Evolutionary conservation across 805 yeast genomes (phyloP).

Genomic region (Candida nonsorbophila): DNA sequence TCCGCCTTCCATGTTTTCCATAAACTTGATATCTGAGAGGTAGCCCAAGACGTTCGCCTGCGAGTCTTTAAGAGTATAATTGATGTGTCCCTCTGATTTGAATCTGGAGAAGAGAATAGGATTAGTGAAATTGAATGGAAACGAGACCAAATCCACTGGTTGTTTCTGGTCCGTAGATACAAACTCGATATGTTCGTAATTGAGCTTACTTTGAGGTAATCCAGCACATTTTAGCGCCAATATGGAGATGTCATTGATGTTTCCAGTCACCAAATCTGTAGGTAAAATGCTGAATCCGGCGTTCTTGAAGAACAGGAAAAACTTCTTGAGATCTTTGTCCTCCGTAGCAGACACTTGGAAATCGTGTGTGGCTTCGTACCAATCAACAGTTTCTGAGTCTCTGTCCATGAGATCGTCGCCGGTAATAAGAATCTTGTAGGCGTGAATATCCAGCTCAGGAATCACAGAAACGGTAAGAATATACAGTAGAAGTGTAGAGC

Average conservation of each 20-base stretch:
- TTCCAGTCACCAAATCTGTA: slow-evolving; percentile 6
- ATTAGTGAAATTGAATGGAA: slow-evolving; percentile 28
- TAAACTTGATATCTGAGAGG: slow-evolving; percentile 34
- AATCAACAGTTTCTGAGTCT: slow-evolving; percentile 7
- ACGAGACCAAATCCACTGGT: slow-evolving; percentile 12
- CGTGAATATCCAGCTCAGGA: slow-evolving; percentile 5
- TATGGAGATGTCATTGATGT: slow-evolving; percentile 1
- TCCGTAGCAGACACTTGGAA: slow-evolving; percentile 2
- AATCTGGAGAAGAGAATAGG: slow-evolving; percentile 23
- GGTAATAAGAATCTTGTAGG: slow-evolving; percentile 7
- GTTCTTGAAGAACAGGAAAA: slow-evolving; percentile 13
- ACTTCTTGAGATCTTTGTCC: slow-evolving; percentile 1
- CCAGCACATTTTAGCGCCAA: slow-evolving; percentile 2
- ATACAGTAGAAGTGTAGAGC: slow-evolving; percentile 3
- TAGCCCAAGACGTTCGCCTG: slow-evolving; percentile 14
- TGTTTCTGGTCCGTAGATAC: slow-evolving; percentile 1
- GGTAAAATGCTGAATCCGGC: slow-evolving; percentile 20
- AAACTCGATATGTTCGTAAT: slow-evolving; percentile 3
- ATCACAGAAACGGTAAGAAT: slow-evolving; percentile 12
- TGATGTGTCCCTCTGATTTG: slow-evolving; percentile 17
- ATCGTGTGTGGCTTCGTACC: slow-evolving; percentile 9
- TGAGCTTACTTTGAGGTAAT: background rate
- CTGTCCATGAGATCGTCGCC: slow-evolving; percentile 4
- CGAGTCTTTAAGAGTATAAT: slow-evolving; percentile 14
- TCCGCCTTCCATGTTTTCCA: slow-evolving; percentile 45